Evolutionary conservation across 768 basidiomycete genomes (phyloP), one percentile per base, ranked within the genome.

Genomic region (Leccinum obscurum): DNA sequence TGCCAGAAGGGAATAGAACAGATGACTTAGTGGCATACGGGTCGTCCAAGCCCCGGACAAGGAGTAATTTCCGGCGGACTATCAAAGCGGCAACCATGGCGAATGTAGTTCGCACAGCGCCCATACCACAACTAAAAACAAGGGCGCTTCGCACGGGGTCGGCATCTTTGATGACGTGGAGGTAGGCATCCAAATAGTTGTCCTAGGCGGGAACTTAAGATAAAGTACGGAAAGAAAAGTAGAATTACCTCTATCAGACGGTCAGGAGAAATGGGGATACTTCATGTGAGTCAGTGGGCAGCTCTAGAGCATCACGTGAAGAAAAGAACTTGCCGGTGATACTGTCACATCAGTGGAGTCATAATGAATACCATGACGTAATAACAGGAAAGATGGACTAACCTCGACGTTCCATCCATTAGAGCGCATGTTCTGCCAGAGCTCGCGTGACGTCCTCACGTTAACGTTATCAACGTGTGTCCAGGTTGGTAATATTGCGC

Each of bases 91-190:
- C 92, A n/a, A 89, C 84, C 97, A 98, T 98, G 3, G 93, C 94
- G 70, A 97, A 98, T 0, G 95, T 98, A 3, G 95, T 95, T 20
- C 96, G 84, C 1, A 98, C 95, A 3, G 93, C 93, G 50, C 97
- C 97, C 87, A 96, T 94, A 34, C 97, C 96, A 71, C 96, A 98
- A 53, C 91, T 94, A 72, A 98, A 98, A 4, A 98, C 90, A 20
- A 98, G 78, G 0, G 90, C 87, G 0, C 93, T 94, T 17, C 79
- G 79, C 4, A 88, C 76, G 2, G 96, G 95, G 66, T 96, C 92
- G 0, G 89, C 84, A 41, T 82, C 75, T 62, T 86, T 85, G 60
- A 99, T 89, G 35, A 96, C 87, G 3, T 81, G 82, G 20, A 95
- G 79, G 72, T 98, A 99, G 1, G 92, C 90, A 73, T 98, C 97